Evolutionary conservation across 164 flowering plant genomes (phyloP).

Genomic region (Santalum album): DNA sequence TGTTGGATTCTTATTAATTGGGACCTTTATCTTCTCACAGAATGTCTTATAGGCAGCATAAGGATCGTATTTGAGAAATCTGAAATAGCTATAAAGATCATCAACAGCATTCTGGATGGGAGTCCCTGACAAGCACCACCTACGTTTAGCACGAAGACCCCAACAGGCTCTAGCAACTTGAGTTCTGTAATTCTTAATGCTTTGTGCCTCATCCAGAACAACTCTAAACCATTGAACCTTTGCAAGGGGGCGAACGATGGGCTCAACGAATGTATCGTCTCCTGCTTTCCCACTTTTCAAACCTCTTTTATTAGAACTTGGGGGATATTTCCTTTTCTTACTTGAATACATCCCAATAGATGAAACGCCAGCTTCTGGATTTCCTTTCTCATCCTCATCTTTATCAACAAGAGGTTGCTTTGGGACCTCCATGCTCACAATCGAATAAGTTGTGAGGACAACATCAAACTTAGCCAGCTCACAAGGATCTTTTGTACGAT

Average conservation of each 20-base stretch:
- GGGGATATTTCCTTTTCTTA: conserved; percentile 59
- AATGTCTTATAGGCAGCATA: conserved; percentile 59
- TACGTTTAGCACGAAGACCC: conserved; percentile 95
- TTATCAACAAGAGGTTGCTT: conserved; percentile 64
- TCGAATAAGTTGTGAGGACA: conserved; percentile 87
- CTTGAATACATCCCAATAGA: conserved; percentile 22
- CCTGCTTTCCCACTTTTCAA: conserved; percentile 37
- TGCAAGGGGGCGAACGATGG: conserved; percentile 68
- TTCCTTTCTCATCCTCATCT: conserved; percentile 47
- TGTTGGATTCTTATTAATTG: conserved; percentile 49
- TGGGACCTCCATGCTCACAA: conserved; percentile 93
- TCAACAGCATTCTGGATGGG: conserved; percentile 93
- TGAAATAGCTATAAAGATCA: conserved; percentile 93
- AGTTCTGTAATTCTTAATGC: conserved; percentile 86
- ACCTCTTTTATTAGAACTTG: conserved; percentile 30
- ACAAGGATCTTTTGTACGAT: conserved; percentile 67
- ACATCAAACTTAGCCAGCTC: conserved; percentile 89
- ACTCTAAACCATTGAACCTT: conserved; percentile 90
- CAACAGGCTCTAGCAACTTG: conserved; percentile 96
- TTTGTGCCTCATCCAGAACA: conserved; percentile 94
- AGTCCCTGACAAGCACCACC: conserved; percentile 97
- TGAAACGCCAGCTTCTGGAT: conserved; percentile 13
- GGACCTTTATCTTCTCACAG: conserved; percentile 52
- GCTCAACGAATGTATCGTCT: conserved; percentile 39
- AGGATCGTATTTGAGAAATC: conserved; percentile 83